Evolutionary conservation across 2,329 filamentous ascomycete genomes (phyloP).

Genomic region (Celoporthe dispersa): DNA sequence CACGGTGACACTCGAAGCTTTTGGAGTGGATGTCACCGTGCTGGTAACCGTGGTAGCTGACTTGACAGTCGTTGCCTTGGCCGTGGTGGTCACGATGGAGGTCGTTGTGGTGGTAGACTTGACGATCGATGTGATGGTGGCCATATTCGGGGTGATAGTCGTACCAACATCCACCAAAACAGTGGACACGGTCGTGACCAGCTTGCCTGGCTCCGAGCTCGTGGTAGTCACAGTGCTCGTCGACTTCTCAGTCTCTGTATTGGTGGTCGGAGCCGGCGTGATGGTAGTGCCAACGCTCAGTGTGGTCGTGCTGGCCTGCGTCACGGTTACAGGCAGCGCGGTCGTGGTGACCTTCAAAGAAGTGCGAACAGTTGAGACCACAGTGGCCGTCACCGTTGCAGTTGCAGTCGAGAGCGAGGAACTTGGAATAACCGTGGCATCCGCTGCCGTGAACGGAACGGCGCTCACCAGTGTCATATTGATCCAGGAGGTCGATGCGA

Average conservation of each 20-base stretch:
- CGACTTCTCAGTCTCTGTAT: constrained; percentile 1
- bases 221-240: constrained; percentile 3
- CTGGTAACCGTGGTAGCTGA: constrained; percentile 2
- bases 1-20: background rate
- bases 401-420: constrained; percentile 14
- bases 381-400: background rate
- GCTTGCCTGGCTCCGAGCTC: background rate
- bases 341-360: constrained; percentile 25
- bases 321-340: constrained; percentile 34
- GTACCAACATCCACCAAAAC: background rate
- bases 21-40: background rate
- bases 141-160: background rate
- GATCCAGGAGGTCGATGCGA: constrained; percentile 46
- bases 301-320: constrained; percentile 35
- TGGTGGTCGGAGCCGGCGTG: constrained; percentile 36
- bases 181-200: background rate
- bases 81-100: constrained; percentile 7
- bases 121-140: background rate
- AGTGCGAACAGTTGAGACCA: constrained; percentile 28
- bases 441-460: constrained; percentile 42
- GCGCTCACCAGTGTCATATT: constrained; percentile 44
- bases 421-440: constrained; percentile 11
- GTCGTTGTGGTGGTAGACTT: background rate
- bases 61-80: constrained; percentile 12
- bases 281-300: constrained; percentile 40